Evolutionary conservation across 2,329 filamentous ascomycete species (phyloP), one percentile per base, ranked within the genome.

Genomic region (Exophiala aquamarina): DNA sequence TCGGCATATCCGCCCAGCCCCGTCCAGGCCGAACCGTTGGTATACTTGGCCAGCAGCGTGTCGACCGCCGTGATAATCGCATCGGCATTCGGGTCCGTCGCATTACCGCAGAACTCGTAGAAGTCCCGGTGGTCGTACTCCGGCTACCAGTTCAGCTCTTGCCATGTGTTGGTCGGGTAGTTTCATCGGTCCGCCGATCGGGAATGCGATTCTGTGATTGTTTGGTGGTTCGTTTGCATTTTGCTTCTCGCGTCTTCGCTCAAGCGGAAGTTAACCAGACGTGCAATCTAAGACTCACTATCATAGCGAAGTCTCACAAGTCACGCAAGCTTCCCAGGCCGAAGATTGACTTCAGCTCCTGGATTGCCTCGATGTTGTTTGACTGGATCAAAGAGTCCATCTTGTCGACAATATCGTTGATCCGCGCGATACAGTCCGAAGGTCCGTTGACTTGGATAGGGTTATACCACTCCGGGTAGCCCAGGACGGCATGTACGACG

Each of bases 161-260:
- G 76, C 76, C 76, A 79, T 3, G 76, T 78, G 18, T 64, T 66
- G 0, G 70, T 75, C 0, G 71, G 70, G 54, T 79, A 79, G 49
- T 69, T n/a, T 68, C 45, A 75, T 68, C n/a, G 70, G 70, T 0
- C 68, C 70, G n/a, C 70, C 70, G 10, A 74, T 52, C 3, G 75
- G 74, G 31, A 70, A 71, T 1, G 70, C 72, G 47, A 77, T n/a
- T n/a, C n/a, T n/a, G n/a, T n/a, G n/a, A n/a, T n/a, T n/a, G n/a
- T n/a, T n/a, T n/a, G n/a, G n/a, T n/a, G n/a, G n/a, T n/a, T n/a
- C n/a, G n/a, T n/a, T n/a, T n/a, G n/a, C n/a, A n/a, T n/a, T n/a
- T n/a, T n/a, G n/a, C n/a, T n/a, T n/a, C n/a, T n/a, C n/a, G n/a
- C 14, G 17, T 41, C 31, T 20, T 18, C n/a, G 21, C 7, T n/a